Evolutionary conservation across 2,329 filamentous ascomycete genomes (phyloP).

Genomic region (Sporothrix sp.): DNA sequence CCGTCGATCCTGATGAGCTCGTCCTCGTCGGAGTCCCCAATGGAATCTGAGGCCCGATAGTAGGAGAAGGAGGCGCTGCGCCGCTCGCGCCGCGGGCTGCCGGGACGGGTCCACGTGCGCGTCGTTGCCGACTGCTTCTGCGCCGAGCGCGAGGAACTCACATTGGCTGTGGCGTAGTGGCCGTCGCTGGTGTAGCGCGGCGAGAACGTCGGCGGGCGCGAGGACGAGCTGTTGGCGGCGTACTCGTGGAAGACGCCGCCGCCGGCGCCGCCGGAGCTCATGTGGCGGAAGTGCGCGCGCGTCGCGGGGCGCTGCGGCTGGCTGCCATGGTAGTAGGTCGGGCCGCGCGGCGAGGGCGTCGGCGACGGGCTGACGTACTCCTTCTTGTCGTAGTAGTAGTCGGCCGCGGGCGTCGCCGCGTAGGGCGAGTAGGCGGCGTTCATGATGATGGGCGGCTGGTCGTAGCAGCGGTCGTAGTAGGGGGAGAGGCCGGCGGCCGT

Average conservation of each 20-base stretch:
- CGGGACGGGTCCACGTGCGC: conserved; percentile 37
- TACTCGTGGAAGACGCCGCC: conserved; percentile 31
- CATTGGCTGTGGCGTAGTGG: conserved; percentile 56
- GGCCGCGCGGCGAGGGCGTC: conserved; percentile 46
- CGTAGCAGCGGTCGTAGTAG: conserved; percentile 21
- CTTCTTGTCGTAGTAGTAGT: conserved; percentile 43
- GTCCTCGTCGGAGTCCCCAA: conserved; percentile 57
- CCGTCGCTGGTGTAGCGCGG: conserved; percentile 53
- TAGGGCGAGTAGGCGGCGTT: conserved; percentile 33
- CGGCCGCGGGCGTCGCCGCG: conserved; percentile 37
- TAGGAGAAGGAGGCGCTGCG: conserved; percentile 45
- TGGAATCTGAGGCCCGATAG: conserved; percentile 47
- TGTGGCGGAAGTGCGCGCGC: conserved; percentile 39
- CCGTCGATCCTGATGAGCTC: conserved; percentile 46
- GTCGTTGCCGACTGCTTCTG: conserved; percentile 33
- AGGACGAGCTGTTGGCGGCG: conserved; percentile 27
- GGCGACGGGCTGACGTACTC: conserved; percentile 45
- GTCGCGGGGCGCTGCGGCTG: conserved; percentile 40
- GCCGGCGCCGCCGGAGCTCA: conserved; percentile 28
- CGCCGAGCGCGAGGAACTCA: conserved; percentile 45
- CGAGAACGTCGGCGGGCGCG: conserved; percentile 42
- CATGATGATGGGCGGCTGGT: conserved; percentile 30
- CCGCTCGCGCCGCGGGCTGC: conserved; percentile 41
- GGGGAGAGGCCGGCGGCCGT: background rate
- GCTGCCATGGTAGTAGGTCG: conserved; percentile 33